Conservation (phyloP, 1,284 basidiomycete genomes). For the Cutaneotrichosporon sp. region DNA sequence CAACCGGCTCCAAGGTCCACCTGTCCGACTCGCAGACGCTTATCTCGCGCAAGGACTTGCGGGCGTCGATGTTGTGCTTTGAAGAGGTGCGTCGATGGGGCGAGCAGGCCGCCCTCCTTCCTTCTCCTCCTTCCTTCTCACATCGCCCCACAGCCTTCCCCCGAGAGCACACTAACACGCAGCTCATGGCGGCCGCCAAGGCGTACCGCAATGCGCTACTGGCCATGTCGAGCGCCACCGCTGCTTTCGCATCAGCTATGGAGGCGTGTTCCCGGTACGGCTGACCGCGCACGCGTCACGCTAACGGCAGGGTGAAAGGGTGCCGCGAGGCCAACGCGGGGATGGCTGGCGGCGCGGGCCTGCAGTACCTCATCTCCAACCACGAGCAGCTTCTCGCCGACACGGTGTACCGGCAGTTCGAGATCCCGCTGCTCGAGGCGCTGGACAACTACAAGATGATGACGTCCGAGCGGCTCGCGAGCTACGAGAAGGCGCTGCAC, state of each 20-base stretch:
- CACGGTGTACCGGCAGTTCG: constrained; percentile 83
- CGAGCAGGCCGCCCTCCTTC: background rate
- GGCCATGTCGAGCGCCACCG: constrained; percentile 80
- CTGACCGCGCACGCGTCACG: background rate
- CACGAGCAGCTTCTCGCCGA: constrained; percentile 89
- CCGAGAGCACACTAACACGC: constrained; percentile 1
- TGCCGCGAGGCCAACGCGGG: constrained; percentile 46
- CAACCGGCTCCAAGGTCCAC: constrained; percentile 50
- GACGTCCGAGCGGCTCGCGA: constrained; percentile 67
- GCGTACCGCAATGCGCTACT: constrained; percentile 81
- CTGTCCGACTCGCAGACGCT: constrained; percentile 44
- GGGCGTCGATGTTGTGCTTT: constrained; percentile 50
- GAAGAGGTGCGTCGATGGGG: constrained; percentile 41
- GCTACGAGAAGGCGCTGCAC: constrained; percentile 74
- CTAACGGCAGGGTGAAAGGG: constrained; percentile 43
- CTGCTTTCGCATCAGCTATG: constrained; percentile 82
- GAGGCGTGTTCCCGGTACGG: constrained; percentile 75
- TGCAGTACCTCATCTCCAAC: constrained; percentile 89
- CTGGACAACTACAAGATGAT: constrained; percentile 68
- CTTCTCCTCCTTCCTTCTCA: background rate
- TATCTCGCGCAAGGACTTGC: constrained; percentile 50
- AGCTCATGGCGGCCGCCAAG: constrained; percentile 78
- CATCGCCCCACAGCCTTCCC: background rate
- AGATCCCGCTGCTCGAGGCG: constrained; percentile 81
- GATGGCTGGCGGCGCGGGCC: constrained; percentile 74